phyloP scores from a whole-genome alignment of 2,329 filamentous ascomycete species.

The Cladosporium sp. region DNA sequence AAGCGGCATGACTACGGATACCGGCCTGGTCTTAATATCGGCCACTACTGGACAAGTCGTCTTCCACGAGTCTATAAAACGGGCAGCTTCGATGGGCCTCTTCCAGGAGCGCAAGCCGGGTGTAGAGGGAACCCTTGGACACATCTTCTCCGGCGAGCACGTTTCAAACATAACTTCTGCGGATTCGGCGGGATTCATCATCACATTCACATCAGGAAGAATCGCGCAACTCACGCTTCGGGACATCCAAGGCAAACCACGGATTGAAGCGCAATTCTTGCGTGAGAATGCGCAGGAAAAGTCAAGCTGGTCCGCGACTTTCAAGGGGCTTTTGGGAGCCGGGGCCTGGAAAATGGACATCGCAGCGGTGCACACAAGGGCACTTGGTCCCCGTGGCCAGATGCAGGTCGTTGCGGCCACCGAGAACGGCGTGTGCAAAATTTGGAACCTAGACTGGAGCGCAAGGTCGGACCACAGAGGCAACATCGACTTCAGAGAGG shows the following conservation, averaged over 20 bases:
- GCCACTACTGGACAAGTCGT: conserved; percentile 80
- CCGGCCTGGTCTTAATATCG: conserved; percentile 83
- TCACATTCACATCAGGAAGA: conserved; percentile 81
- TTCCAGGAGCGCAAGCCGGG: conserved; percentile 80
- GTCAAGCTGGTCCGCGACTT: conserved; percentile 75
- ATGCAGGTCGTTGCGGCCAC: conserved; percentile 81
- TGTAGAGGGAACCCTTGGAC: conserved; percentile 71
- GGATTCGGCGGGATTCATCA: conserved; percentile 82
- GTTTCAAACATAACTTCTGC: conserved; percentile 77
- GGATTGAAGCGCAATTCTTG: conserved; percentile 75
- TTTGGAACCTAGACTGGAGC: conserved; percentile 86
- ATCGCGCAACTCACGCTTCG: conserved; percentile 83
- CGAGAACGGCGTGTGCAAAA: conserved; percentile 72
- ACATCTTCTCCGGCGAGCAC: conserved; percentile 74
- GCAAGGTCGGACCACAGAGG: conserved; percentile 75
- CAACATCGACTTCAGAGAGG: conserved; percentile 68
- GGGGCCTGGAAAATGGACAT: conserved; percentile 73
- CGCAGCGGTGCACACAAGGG: conserved; percentile 74
- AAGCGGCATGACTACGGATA: conserved; percentile 73
- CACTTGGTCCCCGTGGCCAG: conserved; percentile 73
- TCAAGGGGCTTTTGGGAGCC: conserved; percentile 73
- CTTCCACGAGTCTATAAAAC: conserved; percentile 95
- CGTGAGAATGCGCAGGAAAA: conserved; percentile 58
- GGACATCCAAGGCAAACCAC: conserved; percentile 82
- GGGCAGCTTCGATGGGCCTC: conserved; percentile 78